phyloP scores from a whole-genome alignment of 768 basidiomycete genomes.

The Paxillus involutus region DNA sequence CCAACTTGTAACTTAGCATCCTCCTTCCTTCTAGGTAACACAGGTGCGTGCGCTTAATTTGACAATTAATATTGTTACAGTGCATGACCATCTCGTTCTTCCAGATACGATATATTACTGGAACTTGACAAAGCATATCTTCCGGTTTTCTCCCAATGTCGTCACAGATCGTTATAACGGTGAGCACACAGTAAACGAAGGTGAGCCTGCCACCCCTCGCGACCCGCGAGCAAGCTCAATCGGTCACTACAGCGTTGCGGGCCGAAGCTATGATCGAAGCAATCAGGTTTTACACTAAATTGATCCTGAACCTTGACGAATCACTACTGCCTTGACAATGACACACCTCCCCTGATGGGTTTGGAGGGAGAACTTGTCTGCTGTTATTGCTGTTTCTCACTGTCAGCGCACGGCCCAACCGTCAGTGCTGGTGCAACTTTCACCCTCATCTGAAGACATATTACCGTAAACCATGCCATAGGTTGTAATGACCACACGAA shows the following conservation, averaged over 20 bases:
- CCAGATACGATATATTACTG: constrained; percentile 18
- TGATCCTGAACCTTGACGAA: constrained; percentile 70
- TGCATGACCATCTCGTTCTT: neutral
- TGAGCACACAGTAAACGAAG: constrained; percentile 20
- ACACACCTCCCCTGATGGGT: too few relatives aligned
- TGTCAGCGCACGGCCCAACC: too few relatives aligned
- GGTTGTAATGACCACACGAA: neutral
- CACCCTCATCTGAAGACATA: neutral
- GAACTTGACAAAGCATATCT: constrained; percentile 41
- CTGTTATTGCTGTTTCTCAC: too few relatives aligned
- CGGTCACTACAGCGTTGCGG: constrained; percentile 38
- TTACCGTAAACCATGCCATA: too few relatives aligned
- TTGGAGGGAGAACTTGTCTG: too few relatives aligned
- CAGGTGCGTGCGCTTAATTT: constrained; percentile 11
- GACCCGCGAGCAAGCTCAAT: neutral
- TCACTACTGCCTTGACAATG: constrained; percentile 20
- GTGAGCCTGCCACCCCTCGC: neutral
- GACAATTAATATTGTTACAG: neutral
- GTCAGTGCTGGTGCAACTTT: neutral
- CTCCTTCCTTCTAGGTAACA: constrained; percentile 9
- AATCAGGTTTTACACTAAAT: constrained; percentile 62
- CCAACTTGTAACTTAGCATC: neutral
- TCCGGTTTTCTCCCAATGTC: constrained; percentile 49
- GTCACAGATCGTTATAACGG: constrained; percentile 14
- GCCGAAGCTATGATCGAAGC: constrained; percentile 57